A percentile compares a stretch with the other conserved stretches of the same genome.
Conservation (phyloP, 1,139 yeast genomes). For the Blastobotrys buckinghamii region DNA sequence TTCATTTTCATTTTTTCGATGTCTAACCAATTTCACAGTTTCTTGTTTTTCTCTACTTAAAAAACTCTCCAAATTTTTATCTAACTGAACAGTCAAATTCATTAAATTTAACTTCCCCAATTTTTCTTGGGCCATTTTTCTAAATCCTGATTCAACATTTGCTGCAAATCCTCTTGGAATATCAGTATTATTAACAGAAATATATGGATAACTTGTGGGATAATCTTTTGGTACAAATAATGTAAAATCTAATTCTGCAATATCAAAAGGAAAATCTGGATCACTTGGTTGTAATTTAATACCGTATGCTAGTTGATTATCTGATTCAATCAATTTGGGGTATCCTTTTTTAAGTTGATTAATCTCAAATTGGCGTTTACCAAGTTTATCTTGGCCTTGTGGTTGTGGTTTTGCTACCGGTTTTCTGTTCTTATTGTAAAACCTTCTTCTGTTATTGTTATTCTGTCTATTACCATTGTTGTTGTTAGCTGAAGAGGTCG, state of each 20-base stretch:
- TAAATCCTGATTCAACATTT: conserved; percentile 62
- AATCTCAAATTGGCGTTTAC: conserved; percentile 13
- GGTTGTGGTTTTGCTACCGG: conserved; percentile 21
- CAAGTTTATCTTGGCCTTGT: conserved; percentile 14
- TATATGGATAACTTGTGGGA: conserved; percentile 38
- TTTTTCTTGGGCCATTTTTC: conserved; percentile 42
- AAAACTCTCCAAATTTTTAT: conserved; percentile 51
- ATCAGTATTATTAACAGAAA: conserved; percentile 52
- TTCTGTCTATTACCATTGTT: too few species aligned
- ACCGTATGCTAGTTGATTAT: conserved; percentile 13
- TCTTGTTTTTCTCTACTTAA: conserved; percentile 54
- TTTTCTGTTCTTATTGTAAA: background rate
- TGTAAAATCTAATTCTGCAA: conserved; percentile 46
- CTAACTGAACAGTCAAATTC: conserved; percentile 52
- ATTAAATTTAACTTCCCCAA: conserved; percentile 36
- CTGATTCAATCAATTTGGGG: conserved; percentile 8
- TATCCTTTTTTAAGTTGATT: conserved; percentile 13
- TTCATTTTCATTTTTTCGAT: background rate
- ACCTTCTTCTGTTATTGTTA: background rate
- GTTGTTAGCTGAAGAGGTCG: too few species aligned
- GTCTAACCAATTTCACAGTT: conserved; percentile 45
- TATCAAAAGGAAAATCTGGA: conserved; percentile 69
- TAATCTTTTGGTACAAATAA: conserved; percentile 51
- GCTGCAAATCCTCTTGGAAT: conserved; percentile 68
- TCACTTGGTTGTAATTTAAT: conserved; percentile 48